Conservation (phyloP, 2,329 filamentous ascomycete genomes). For the Fusarium neocosmosporiellum region DNA sequence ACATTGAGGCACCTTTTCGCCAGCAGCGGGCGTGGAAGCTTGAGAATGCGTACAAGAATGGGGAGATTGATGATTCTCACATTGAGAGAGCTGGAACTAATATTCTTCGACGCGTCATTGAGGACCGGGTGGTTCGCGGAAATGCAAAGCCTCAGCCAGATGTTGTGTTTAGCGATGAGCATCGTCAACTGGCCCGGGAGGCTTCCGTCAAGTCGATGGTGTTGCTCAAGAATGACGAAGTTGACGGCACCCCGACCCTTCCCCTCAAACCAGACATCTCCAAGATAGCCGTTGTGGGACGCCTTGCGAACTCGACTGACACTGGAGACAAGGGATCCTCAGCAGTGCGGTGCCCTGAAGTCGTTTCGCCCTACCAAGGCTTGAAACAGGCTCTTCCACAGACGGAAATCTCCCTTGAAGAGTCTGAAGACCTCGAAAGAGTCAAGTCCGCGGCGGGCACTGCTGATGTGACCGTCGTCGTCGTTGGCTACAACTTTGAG, state of each 20-base stretch:
- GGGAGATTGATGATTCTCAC: background rate
- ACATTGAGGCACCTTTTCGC: conserved; percentile 36
- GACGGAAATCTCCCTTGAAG: conserved; percentile 9
- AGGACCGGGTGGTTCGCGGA: background rate
- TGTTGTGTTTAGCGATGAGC: conserved; percentile 33
- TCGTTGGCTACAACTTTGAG: conserved; percentile 31
- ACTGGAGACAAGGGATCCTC: conserved; percentile 37
- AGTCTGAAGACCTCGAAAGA: background rate
- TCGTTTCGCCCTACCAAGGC: conserved; percentile 21
- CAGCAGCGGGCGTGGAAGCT: conserved; percentile 19
- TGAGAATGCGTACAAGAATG: background rate
- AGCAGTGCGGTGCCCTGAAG: conserved; percentile 14
- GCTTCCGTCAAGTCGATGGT: conserved; percentile 33
- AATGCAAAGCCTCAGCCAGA: background rate
- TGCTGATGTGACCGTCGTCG: conserved; percentile 22
- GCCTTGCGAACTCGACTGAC: conserved; percentile 24
- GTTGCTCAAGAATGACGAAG: conserved; percentile 27
- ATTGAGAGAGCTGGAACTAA: conserved; percentile 6
- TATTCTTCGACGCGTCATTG: conserved; percentile 22
- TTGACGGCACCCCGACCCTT: background rate
- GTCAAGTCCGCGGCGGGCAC: background rate
- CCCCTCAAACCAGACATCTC: conserved; percentile 3
- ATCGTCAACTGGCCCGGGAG: conserved; percentile 27
- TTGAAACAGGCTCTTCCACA: conserved; percentile 6
- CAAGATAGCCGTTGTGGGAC: conserved; percentile 29